phyloP scores from a whole-genome alignment of 768 basidiomycete genomes.

The Pisolithus sp. region DNA sequence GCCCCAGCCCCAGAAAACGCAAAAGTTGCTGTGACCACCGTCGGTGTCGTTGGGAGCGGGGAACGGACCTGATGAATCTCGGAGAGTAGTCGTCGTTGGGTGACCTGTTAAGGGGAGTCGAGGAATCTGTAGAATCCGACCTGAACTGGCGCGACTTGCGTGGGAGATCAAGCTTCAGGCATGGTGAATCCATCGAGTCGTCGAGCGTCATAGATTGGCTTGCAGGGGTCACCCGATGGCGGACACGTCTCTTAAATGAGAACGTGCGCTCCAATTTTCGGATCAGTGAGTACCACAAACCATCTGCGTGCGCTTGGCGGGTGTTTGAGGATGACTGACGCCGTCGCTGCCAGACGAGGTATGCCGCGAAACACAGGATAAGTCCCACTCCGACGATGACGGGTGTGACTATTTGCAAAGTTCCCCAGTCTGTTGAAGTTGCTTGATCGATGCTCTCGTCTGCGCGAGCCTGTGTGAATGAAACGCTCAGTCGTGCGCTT shows the following conservation, averaged over 20 bases:
- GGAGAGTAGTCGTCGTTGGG: conserved; percentile 5
- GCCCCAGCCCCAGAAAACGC: conserved; percentile 19
- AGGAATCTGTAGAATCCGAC: conserved; percentile 23
- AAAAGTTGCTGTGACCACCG: conserved; percentile 17
- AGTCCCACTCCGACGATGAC: conserved; percentile 29
- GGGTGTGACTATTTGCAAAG: conserved; percentile 30
- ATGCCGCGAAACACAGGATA: conserved; percentile 14
- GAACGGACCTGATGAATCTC: background rate
- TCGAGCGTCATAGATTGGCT: conserved; percentile 16
- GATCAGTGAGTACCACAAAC: conserved; percentile 10
- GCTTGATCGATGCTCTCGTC: background rate
- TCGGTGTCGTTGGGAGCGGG: conserved; percentile 4
- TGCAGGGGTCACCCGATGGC: conserved; percentile 9
- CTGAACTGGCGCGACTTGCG: conserved; percentile 9
- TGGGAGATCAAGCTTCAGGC: background rate
- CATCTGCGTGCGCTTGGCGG: conserved; percentile 2
- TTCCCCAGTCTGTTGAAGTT: conserved; percentile 10
- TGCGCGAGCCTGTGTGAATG: conserved; percentile 16
- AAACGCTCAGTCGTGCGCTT: background rate
- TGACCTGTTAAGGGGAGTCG: conserved; percentile 18
- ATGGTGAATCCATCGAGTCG: conserved; percentile 14
- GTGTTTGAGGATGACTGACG: background rate
- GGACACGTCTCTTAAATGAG: conserved; percentile 6
- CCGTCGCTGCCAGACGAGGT: conserved; percentile 21
- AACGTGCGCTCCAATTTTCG: conserved; percentile 13